phyloP scores from a whole-genome alignment of 1,139 yeast species.

The Debaryomyces fabryi region DNA sequence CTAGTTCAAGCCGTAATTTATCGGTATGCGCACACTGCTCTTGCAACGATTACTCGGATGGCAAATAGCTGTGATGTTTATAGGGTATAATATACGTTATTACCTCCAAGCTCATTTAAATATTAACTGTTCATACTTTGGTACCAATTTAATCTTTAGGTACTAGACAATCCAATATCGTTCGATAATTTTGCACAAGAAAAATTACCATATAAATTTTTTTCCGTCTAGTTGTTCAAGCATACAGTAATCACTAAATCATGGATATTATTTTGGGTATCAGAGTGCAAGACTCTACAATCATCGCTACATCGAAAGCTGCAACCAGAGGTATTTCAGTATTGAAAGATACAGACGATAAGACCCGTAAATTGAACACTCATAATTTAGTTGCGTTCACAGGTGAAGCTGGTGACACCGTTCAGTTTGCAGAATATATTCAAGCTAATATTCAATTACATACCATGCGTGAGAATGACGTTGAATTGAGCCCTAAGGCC shows the following conservation, averaged over 20 bases:
- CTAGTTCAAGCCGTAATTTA: background rate
- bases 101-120: background rate
- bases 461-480: constrained; percentile 78
- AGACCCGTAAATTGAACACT: constrained; percentile 75
- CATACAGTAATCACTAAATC: constrained; percentile 1
- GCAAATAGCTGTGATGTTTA: constrained; percentile 7
- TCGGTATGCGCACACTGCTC: constrained; percentile 5
- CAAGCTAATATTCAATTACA: constrained; percentile 91
- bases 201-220: background rate
- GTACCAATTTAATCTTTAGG: background rate
- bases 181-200: background rate
- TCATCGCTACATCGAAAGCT: constrained; percentile 91
- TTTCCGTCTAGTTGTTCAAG: background rate
- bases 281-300: constrained; percentile 75
- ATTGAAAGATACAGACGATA: constrained; percentile 83
- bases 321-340: constrained; percentile 93
- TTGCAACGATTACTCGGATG: constrained; percentile 10
- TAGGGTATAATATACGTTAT: background rate
- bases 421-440: constrained; percentile 92
- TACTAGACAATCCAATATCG: background rate
- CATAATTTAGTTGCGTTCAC: constrained; percentile 86
- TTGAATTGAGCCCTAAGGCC: constrained; percentile 80
- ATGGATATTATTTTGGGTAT: constrained; percentile 95
- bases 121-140: background rate
- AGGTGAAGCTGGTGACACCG: constrained; percentile 97